A percentile compares a stretch with the other conserved stretches of the same genome.
phyloP scores from a whole-genome alignment of 441 rosid species.

The Manihot esculenta region DNA sequence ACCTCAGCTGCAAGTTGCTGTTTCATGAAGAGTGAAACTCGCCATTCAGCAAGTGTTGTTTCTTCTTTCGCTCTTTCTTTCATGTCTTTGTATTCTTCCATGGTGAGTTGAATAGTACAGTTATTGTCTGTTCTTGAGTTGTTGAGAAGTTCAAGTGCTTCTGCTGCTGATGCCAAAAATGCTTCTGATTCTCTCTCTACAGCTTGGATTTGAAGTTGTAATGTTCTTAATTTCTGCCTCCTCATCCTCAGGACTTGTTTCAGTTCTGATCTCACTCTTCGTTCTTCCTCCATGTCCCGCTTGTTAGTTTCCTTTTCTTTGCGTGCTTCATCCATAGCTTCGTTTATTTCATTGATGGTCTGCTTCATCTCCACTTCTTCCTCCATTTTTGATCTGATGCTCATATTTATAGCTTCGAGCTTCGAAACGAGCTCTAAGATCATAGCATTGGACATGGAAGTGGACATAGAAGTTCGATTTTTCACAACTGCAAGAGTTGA shows the following conservation, averaged over 20 bases:
- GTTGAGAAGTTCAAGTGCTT: conserved; percentile 28
- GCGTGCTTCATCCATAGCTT: conserved; percentile 14
- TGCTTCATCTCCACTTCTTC: conserved; percentile 24
- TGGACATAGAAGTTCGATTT: conserved; percentile 21
- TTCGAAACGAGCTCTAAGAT: conserved; percentile 39
- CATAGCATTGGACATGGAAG: conserved; percentile 20
- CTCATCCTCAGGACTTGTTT: conserved; percentile 40
- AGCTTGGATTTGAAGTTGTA: conserved; percentile 39
- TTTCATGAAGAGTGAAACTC: conserved; percentile 42
- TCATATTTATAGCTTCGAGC: conserved; percentile 26
- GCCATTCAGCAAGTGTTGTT: conserved; percentile 43
- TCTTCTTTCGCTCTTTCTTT: conserved; percentile 45
- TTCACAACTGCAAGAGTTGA: conserved; percentile 33
- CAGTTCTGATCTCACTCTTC: conserved; percentile 28
- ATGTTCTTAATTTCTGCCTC: conserved; percentile 43
- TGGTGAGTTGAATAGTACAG: conserved; percentile 29
- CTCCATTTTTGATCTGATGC: conserved; percentile 12
- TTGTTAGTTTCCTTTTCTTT: conserved; percentile 25
- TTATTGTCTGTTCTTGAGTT: conserved; percentile 20
- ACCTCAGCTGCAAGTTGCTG: conserved; percentile 47
- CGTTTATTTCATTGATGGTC: conserved; percentile 24
- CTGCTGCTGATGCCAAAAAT: conserved; percentile 35
- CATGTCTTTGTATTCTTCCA: conserved; percentile 37
- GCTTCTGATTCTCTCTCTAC: conserved; percentile 44
- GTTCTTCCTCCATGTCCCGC: conserved; percentile 24